phyloP scores from a whole-genome alignment of 495 filamentous ascomycete species.

The Xylaria intraflava region DNA sequence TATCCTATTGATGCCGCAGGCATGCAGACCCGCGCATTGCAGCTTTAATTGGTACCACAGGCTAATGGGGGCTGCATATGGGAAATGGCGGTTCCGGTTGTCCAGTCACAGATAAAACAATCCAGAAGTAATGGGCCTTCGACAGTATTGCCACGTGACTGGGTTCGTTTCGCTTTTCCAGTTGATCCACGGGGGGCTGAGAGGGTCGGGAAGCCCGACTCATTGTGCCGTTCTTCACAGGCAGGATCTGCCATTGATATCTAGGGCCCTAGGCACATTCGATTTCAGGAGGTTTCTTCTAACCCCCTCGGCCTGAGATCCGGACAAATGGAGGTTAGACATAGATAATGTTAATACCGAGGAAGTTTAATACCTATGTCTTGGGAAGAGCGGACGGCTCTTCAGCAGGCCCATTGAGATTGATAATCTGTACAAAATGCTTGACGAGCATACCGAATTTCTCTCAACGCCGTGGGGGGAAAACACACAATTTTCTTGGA shows the following conservation, averaged over 20 bases:
- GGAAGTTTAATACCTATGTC: conserved; percentile 31
- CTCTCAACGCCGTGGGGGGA: conserved; percentile 37
- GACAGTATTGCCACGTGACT: conserved; percentile 6
- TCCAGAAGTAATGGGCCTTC: neutral
- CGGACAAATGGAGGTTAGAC: no score
- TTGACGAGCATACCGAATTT: conserved; percentile 32
- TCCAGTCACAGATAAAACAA: conserved; percentile 3
- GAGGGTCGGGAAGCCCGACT: neutral
- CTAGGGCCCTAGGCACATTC: no score
- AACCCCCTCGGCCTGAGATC: conserved; percentile 38
- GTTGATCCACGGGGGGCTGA: neutral
- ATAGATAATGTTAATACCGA: no score
- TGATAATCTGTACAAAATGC: neutral
- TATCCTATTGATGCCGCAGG: conserved; percentile 1
- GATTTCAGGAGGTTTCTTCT: conserved; percentile 22
- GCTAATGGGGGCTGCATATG: conserved; percentile 3
- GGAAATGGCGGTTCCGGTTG: neutral
- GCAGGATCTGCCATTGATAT: neutral
- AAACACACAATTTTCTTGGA: conserved; percentile 10
- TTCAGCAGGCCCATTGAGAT: conserved; percentile 16
- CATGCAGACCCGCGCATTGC: conserved; percentile 1
- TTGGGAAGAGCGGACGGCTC: conserved; percentile 30
- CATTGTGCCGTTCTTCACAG: neutral
- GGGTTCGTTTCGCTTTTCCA: conserved; percentile 1
- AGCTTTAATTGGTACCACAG: conserved; percentile 7